A percentile compares a stretch with the other conserved stretches of the same genome.
Evolutionary conservation across 208 protist species (phyloP).

Genomic region (Wallacemonas sp.): DNA sequence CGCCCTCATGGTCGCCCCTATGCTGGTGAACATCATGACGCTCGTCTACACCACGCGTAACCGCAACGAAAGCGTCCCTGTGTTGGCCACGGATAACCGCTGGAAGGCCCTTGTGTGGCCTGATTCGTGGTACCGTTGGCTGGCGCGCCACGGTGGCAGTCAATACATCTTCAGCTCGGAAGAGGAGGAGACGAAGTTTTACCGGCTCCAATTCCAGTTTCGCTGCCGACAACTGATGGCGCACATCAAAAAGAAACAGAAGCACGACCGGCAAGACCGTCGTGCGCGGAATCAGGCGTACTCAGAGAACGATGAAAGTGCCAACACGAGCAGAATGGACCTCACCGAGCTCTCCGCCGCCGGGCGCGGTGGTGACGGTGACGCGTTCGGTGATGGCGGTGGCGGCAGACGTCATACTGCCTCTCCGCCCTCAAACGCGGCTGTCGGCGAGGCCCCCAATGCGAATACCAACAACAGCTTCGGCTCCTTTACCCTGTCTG

Average conservation of each 20-base stretch:
- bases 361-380: conserved; percentile 4
- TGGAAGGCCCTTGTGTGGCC: conserved; percentile 90
- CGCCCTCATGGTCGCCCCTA: conserved; percentile 56
- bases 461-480: conserved; percentile 14
- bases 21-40: conserved; percentile 86
- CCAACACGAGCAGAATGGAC: neutral
- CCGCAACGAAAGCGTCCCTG: conserved; percentile 52
- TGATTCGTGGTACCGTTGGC: conserved; percentile 82
- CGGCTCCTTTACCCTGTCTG: conserved; percentile 10
- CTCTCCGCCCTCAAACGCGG: no score
- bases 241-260: conserved; percentile 40
- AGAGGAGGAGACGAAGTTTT: conserved; percentile 70
- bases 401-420: no score
- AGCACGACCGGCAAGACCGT: neutral
- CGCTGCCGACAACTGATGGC: conserved; percentile 62
- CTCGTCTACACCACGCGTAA: conserved; percentile 80
- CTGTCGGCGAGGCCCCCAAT: no score
- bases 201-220: conserved; percentile 70
- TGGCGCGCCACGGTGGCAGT: conserved; percentile 82
- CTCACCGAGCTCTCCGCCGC: neutral
- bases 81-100: conserved; percentile 61
- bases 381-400: no score
- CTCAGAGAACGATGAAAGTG: neutral
- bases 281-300: conserved; percentile 5
- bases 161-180: conserved; percentile 90